Evolutionary conservation across 805 yeast species (phyloP), one percentile per base, ranked within the genome.

Genomic region (Lachancea kluyveri): DNA sequence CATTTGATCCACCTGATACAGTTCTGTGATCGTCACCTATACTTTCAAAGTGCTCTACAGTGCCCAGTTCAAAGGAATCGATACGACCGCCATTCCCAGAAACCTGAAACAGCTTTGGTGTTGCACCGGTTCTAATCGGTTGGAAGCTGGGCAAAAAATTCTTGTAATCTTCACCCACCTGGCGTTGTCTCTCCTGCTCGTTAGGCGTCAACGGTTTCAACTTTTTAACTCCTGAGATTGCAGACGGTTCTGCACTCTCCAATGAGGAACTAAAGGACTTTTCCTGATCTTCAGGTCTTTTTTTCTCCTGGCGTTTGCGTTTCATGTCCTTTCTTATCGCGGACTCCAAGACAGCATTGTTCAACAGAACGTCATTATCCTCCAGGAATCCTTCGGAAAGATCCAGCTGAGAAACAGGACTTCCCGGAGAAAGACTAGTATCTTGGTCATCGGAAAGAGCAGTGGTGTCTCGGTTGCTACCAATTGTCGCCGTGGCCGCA

Each of bases 1-100:
- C 17, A 14, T 16, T 26, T 20, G 11, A 30, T 2, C 32, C 28
- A 10, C 25, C 24, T 7, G n/a, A 9, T 12, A 13, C 28, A 21
- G 32, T 33, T n/a, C n/a, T n/a, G n/a, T n/a, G n/a, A n/a, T n/a
- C n/a, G 8, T 23, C 22, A 14, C 20, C 19, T 10, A 20, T 18
- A 11, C 37, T 32, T 11, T 33, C 37, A 17, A 21, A 33, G 14
- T 33, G 37, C 29, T 33, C 48, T 6, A 39, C 39, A 9, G 44
- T 41, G 6, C 45, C 43, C 24, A 35, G 35, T 20, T 43, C 48
- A 20, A 41, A 41, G 8, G 45, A 41, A 15, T 41, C 48, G 17
- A 43, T 31, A 10, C 48, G 41, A 18, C 34, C 33, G 14, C 39
- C 32, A 11, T 39, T 33, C 16, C 24, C 27, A 8, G 24, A 26